phyloP scores from a whole-genome alignment of 2,329 filamentous ascomycete genomes.

The Emergomyces orientalis region DNA sequence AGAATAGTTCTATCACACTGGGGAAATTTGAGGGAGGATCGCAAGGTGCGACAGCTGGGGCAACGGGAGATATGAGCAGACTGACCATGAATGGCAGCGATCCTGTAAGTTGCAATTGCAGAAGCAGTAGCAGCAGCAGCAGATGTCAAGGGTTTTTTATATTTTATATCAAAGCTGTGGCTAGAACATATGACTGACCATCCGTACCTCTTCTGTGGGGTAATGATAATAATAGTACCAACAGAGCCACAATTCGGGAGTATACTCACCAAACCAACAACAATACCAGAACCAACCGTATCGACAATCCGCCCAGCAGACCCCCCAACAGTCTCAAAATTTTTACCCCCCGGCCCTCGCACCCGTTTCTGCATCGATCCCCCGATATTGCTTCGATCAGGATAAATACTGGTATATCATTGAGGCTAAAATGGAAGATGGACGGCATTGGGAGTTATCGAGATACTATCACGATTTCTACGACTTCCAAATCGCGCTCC shows the following conservation, averaged over 20 bases:
- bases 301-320: constrained; percentile 3
- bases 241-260: constrained; percentile 28
- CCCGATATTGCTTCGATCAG: constrained; percentile 88
- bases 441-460: constrained; percentile 82
- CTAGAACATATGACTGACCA: constrained; percentile 10
- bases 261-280: constrained; percentile 34
- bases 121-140: constrained; percentile 16
- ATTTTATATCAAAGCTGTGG: neutral
- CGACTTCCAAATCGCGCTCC: constrained; percentile 91
- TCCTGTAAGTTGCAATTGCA: constrained; percentile 37
- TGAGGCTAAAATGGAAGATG: constrained; percentile 81
- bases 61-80: constrained; percentile 65
- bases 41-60: constrained; percentile 54
- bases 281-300: constrained; percentile 33
- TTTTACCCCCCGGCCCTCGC: constrained; percentile 52
- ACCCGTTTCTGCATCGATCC: constrained; percentile 74
- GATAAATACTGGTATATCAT: constrained; percentile 99
- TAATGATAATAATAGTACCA: constrained; percentile 20
- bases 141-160: neutral
- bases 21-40: constrained; percentile 59
- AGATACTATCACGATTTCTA: constrained; percentile 98
- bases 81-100: constrained; percentile 59
- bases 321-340: constrained; percentile 34
- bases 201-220: neutral
- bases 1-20: constrained; percentile 95